phyloP scores from a whole-genome alignment of 345 rosid species.

The Corchorus olitorius region DNA sequence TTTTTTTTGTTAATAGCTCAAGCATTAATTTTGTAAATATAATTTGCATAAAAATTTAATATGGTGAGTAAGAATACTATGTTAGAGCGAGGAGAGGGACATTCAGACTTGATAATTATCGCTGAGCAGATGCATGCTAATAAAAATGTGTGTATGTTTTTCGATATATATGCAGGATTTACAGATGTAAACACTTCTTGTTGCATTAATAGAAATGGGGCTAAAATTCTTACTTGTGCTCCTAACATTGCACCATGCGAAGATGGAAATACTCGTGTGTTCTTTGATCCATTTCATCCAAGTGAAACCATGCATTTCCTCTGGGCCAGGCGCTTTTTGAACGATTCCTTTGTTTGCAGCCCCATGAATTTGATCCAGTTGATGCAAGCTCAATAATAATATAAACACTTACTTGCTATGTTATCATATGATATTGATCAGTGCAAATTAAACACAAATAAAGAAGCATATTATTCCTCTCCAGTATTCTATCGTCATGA shows the following conservation, averaged over 20 bases:
- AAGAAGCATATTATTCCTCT: no score
- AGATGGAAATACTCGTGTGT: not conserved
- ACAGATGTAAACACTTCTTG: not conserved
- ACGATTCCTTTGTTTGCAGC: not conserved
- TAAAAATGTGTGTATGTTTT: no score
- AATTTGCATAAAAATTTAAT: no score
- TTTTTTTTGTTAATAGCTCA: no score
- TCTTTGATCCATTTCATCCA: not conserved
- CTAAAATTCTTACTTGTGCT: not conserved
- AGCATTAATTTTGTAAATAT: no score
- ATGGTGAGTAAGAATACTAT: not conserved
- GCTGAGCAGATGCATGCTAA: not conserved
- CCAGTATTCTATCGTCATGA: not conserved
- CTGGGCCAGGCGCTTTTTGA: not conserved
- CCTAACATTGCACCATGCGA: not conserved
- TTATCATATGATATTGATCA: not conserved
- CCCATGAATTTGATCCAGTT: not conserved
- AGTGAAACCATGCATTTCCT: slow-evolving; percentile 4
- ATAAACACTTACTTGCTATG: not conserved
- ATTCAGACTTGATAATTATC: not conserved
- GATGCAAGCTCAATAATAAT: not conserved
- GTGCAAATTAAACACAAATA: no score
- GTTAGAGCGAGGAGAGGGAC: no score
- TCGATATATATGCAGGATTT: not conserved
- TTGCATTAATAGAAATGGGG: not conserved